These are phyloP conservation scores for Talaromyces sp. DNA, from an alignment of 2,329 filamentous ascomycete genomes.

Conservation along the genomic window DNA sequence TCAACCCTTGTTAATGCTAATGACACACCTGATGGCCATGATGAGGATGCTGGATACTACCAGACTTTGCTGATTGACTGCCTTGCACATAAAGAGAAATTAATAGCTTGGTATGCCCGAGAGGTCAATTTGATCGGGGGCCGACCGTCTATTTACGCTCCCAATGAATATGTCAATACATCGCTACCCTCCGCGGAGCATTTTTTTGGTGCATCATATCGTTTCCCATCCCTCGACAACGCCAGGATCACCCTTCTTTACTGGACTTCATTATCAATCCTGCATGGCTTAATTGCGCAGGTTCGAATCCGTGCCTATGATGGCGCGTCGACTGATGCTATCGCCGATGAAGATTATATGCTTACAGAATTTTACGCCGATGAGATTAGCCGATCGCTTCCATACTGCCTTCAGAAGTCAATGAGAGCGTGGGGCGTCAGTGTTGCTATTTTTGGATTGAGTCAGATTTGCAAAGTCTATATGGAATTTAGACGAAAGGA, in stretches of 20 bases:
- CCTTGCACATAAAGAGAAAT: conserved; percentile 2
- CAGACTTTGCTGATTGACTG: background rate
- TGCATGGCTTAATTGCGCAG: background rate
- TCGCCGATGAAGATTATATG: background rate
- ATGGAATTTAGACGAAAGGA: background rate
- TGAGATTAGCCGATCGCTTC: background rate
- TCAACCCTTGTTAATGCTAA: background rate
- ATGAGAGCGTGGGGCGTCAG: background rate
- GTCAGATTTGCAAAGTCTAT: background rate
- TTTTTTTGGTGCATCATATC: background rate
- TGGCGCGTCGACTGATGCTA: background rate
- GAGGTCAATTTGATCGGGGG: background rate
- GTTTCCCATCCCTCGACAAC: background rate
- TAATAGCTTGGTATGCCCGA: conserved; percentile 4
- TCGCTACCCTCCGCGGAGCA: background rate
- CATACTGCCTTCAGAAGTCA: background rate
- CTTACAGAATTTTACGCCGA: background rate
- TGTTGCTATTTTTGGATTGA: background rate
- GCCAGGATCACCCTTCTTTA: background rate
- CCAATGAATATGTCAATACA: background rate
- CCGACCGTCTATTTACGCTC: background rate
- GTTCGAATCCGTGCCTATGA: background rate
- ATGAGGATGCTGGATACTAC: background rate
- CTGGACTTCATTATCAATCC: background rate
- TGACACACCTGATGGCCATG: background rate